A percentile compares a stretch with the other conserved stretches of the same genome.
phyloP scores from a whole-genome alignment of 148 eudicot genomes.

The Heliamphora exappendiculata region DNA sequence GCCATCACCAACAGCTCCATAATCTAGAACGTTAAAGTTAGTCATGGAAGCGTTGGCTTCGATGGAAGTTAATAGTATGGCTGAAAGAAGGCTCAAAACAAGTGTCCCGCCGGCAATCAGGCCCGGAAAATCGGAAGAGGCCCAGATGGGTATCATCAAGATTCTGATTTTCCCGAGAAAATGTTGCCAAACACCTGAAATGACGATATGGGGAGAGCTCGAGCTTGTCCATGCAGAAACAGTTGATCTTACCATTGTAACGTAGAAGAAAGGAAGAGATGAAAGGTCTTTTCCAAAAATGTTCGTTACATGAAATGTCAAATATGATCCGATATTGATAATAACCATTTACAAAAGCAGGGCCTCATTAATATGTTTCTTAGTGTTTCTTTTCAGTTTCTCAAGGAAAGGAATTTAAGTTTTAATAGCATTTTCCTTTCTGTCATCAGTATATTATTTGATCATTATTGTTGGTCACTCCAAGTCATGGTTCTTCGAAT shows the following conservation, averaged over 20 bases:
- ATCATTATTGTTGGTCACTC: too few species aligned
- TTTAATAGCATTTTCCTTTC: neutral
- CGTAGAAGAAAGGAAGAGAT: neutral
- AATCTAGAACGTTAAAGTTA: constrained; percentile 10
- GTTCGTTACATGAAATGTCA: neutral
- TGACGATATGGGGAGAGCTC: neutral
- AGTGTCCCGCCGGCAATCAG: neutral
- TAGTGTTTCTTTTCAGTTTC: too few species aligned
- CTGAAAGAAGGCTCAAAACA: constrained; percentile 1
- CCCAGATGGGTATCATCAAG: neutral
- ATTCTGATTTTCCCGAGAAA: neutral
- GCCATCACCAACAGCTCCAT: constrained; percentile 22
- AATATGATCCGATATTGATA: neutral
- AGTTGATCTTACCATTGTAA: neutral
- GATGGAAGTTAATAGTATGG: neutral
- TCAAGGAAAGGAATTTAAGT: neutral
- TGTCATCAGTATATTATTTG: too few species aligned
- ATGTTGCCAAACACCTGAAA: neutral
- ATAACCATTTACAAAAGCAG: neutral
- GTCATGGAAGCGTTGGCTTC: neutral
- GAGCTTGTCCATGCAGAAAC: neutral
- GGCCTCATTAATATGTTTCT: neutral
- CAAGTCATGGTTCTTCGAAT: too few species aligned
- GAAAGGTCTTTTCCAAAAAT: neutral
- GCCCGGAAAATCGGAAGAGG: neutral